These are phyloP conservation scores for Fennellomyces sp. DNA, from an alignment of 371 early-diverging fungal species.

Conservation along the genomic window DNA sequence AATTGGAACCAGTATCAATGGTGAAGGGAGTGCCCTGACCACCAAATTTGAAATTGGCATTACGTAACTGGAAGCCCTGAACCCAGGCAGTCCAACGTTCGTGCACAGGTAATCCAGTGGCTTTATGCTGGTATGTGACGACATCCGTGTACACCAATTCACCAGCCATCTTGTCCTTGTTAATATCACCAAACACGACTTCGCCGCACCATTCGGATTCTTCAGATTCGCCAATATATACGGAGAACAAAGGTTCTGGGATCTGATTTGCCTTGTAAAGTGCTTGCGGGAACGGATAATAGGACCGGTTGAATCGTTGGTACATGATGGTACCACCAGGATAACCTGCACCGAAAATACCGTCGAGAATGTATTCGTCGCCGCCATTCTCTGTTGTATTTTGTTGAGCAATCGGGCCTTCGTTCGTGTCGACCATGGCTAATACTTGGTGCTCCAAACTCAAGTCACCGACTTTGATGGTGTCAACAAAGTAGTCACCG, in stretches of 20 bases:
- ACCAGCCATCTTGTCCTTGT: slow-evolving; percentile 32
- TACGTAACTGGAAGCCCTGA: slow-evolving; percentile 25
- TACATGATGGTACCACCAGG: slow-evolving; percentile 18
- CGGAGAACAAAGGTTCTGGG: slow-evolving; percentile 22
- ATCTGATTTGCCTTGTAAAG: slow-evolving; percentile 23
- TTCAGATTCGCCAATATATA: slow-evolving; percentile 21
- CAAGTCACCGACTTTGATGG: slow-evolving; percentile 15
- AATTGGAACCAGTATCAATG: slow-evolving; percentile 51
- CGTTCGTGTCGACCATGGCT: slow-evolving; percentile 15
- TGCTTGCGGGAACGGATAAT: slow-evolving; percentile 20
- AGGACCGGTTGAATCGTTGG: slow-evolving; percentile 13
- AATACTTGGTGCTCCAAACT: slow-evolving; percentile 16
- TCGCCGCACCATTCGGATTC: slow-evolving; percentile 37
- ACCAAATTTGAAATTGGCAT: slow-evolving; percentile 27
- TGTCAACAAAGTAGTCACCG: slow-evolving; percentile 25
- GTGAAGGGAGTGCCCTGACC: slow-evolving; percentile 18
- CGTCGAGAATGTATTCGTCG: slow-evolving; percentile 18
- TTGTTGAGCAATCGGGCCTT: slow-evolving; percentile 22
- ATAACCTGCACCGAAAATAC: slow-evolving; percentile 29
- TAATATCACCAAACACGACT: slow-evolving; percentile 48
- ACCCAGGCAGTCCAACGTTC: slow-evolving; percentile 27
- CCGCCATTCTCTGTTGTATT: slow-evolving; percentile 1
- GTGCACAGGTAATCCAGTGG: slow-evolving; percentile 3
- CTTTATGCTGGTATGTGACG: slow-evolving; percentile 1
- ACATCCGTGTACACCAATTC: slow-evolving; percentile 32